These are phyloP conservation scores for Claviceps pazoutovae DNA, from an alignment of 2,329 filamentous ascomycete species.

Conservation along the genomic window DNA sequence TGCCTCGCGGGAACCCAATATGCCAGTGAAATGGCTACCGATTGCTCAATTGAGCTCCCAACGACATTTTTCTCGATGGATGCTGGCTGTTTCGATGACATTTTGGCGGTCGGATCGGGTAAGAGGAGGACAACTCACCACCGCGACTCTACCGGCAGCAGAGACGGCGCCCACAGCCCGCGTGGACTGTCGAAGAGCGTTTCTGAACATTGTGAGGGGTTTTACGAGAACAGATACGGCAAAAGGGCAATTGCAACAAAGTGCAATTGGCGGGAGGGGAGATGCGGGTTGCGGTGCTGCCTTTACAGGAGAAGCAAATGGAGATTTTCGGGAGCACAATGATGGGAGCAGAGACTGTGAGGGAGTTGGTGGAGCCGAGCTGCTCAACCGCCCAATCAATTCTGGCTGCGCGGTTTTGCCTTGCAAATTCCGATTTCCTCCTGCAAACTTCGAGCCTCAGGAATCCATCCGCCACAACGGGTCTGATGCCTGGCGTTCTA, in stretches of 20 bases:
- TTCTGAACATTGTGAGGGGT: conserved; percentile 76
- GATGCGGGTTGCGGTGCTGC: conserved; percentile 39
- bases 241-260: conserved; percentile 47
- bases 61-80: conserved; percentile 16
- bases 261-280: conserved; percentile 50
- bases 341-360: conserved; percentile 29
- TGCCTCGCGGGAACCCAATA: background rate
- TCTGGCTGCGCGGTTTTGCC: conserved; percentile 23
- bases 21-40: conserved; percentile 4
- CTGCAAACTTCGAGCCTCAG: conserved; percentile 9
- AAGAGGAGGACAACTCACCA: conserved; percentile 58
- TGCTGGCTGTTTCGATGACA: conserved; percentile 28
- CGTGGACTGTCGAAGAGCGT: conserved; percentile 92
- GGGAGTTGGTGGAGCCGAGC: conserved; percentile 25
- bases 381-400: conserved; percentile 21
- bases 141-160: conserved; percentile 80
- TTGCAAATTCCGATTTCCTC: conserved; percentile 25
- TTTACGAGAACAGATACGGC: conserved; percentile 36
- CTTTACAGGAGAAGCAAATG: conserved; percentile 30
- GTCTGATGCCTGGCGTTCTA: background rate
- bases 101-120: conserved; percentile 27
- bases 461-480: conserved; percentile 2
- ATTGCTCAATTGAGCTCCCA: conserved; percentile 23
- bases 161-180: conserved; percentile 89
- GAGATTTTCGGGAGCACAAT: conserved; percentile 30